Evolutionary conservation across 495 filamentous ascomycete genomes (phyloP).

Genomic region (Talaromyces nanjingensis): DNA sequence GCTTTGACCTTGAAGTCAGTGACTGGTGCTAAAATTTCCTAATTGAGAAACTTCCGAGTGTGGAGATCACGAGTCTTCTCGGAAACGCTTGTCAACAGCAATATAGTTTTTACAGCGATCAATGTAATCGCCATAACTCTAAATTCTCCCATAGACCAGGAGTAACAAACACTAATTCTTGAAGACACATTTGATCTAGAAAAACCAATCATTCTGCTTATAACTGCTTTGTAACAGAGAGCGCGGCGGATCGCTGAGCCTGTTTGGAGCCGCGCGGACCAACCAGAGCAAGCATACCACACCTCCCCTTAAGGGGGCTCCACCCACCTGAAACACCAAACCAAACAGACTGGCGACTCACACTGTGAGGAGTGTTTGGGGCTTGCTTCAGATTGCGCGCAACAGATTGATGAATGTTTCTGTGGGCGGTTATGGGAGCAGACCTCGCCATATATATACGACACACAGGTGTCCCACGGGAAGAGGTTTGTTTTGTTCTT

Average conservation of each 20-base stretch:
- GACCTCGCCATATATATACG: slow-evolving; percentile 2
- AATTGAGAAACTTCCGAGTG: no score
- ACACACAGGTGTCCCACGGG: neutral
- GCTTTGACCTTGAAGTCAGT: no score
- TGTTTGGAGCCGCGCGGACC: neutral
- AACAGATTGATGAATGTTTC: neutral
- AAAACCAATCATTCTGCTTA: neutral
- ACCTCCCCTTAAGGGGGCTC: neutral
- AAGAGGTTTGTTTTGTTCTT: neutral
- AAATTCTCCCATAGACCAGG: no score
- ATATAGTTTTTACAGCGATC: no score
- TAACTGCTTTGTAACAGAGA: neutral
- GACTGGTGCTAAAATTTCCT: no score
- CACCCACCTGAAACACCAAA: slow-evolving; percentile 5
- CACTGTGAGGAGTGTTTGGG: neutral
- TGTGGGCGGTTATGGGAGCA: neutral
- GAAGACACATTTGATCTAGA: neutral
- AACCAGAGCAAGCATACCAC: neutral
- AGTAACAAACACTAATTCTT: no score
- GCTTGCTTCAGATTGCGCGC: slow-evolving; percentile 6
- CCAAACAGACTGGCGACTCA: neutral
- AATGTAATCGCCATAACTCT: no score
- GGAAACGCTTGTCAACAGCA: no score
- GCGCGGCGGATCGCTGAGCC: neutral
- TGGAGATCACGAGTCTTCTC: no score